Evolutionary conservation across 352 stramenopile genomes (phyloP), one percentile per base, ranked within the genome.

Genomic region (Hyaloperonospora arabidopsidis): DNA sequence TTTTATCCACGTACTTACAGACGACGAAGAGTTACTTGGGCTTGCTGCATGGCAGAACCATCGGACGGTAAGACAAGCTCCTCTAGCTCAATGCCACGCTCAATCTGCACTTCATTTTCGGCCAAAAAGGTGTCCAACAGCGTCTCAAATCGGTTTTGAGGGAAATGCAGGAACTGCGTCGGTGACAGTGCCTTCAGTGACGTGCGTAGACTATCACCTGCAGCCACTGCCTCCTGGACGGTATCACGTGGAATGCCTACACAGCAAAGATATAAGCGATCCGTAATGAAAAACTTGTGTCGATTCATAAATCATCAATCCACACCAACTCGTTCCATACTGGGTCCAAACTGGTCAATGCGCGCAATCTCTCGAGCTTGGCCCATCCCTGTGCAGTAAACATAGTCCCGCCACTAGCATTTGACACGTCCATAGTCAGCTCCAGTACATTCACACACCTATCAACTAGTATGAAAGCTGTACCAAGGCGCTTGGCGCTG

Each of bases 151-250:
- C 73, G 80, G 59, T 91, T 86, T 55, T 93, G 83, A 0, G 83
- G 83, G 49, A 93, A 93, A 54, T 93, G 83, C 25, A 93, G 50
- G 55, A 89, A 90, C 46, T 91, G 76, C 22, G 84, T 88, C 8
- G 84, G 74, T 34, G 84, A 93, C 29, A 93, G 45, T 11, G 52
- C 19, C 19, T 61, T 49, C 23, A 87, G 51, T 1, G 71, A 68
- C 11, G 67, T 49, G 15, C 70, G 54, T 15, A 87, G 64, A 44
- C 54, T 54, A 14, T 78, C 56, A 7, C 65, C 62, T 43, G 64
- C 66, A 13, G 41, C 18, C 1, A 49, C 38, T 10, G 49, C 45
- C n/a, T 63, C 22, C 12, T 57, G 51, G 28, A 59, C 18, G 0
- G 50, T 54, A 40, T 61, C 57, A 19, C 75, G 68, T 5, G 76